Evolutionary conservation across 192 early-diverging fungal genomes (phyloP).

Genomic region (Dissophora globulifera): DNA sequence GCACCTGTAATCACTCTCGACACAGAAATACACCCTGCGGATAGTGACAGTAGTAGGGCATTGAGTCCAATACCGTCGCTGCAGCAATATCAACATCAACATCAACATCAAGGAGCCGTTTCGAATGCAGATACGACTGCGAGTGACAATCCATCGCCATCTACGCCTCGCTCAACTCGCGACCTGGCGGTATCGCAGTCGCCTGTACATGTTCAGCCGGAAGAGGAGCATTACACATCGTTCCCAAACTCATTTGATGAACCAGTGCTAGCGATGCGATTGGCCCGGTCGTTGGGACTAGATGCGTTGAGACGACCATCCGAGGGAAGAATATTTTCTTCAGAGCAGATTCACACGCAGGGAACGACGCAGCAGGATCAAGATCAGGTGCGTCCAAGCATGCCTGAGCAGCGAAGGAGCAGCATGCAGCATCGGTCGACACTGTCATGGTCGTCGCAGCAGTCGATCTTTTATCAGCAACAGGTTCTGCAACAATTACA

Average conservation of each 20-base stretch:
- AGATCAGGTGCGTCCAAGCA: no score
- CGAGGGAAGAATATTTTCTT: background rate
- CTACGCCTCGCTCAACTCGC: no score
- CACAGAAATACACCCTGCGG: background rate
- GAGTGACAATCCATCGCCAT: background rate
- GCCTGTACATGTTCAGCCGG: no score
- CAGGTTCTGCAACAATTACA: no score
- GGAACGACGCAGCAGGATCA: no score
- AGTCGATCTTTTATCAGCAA: conserved; percentile 28
- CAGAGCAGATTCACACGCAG: no score
- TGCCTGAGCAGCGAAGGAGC: no score
- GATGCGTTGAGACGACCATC: conserved; percentile 13
- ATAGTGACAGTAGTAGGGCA: background rate
- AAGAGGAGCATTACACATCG: conserved; percentile 25
- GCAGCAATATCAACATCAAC: no score
- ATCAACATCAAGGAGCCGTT: no score
- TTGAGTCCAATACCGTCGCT: no score
- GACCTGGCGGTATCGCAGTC: no score
- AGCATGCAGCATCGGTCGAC: conserved; percentile 17
- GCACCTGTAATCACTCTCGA: conserved; percentile 21
- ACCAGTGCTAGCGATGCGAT: conserved; percentile 7
- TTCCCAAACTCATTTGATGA: conserved; percentile 43
- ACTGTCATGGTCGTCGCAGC: conserved; percentile 44
- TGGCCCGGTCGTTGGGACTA: conserved; percentile 33
- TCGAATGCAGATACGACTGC: no score